phyloP scores from a whole-genome alignment of 805 yeast genomes.

The Ogataea nonfermentans region DNA sequence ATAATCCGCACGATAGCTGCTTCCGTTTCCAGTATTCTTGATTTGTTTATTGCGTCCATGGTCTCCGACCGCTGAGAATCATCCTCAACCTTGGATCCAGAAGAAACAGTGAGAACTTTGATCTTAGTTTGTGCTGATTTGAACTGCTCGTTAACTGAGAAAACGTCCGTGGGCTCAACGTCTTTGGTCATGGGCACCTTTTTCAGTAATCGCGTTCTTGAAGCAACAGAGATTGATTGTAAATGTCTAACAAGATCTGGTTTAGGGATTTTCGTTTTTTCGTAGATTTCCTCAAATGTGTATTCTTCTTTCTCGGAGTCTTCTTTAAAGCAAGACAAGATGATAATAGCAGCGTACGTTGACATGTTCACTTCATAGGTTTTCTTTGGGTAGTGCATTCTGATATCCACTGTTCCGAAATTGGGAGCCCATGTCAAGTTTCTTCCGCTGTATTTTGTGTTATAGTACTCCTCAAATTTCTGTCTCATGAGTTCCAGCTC shows the following conservation, averaged over 20 bases:
- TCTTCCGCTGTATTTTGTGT: slow-evolving; percentile 53
- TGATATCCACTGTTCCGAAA: slow-evolving; percentile 78
- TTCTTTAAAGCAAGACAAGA: slow-evolving; percentile 64
- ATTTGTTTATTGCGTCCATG: slow-evolving; percentile 54
- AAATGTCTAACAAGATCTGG: slow-evolving; percentile 73
- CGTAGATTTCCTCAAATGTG: slow-evolving; percentile 59
- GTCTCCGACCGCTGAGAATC: slow-evolving; percentile 55
- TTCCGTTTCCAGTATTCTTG: slow-evolving; percentile 67
- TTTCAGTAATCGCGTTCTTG: slow-evolving; percentile 68
- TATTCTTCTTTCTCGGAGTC: slow-evolving; percentile 42
- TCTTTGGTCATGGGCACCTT: slow-evolving; percentile 77
- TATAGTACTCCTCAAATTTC: slow-evolving; percentile 52
- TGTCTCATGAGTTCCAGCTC: slow-evolving; percentile 41
- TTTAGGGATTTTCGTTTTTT: slow-evolving; percentile 68
- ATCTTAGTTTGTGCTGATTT: slow-evolving; percentile 65
- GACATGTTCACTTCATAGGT: slow-evolving; percentile 81
- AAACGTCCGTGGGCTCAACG: slow-evolving; percentile 60
- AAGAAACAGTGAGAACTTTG: slow-evolving; percentile 69
- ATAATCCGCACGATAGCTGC: slow-evolving; percentile 88
- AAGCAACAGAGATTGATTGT: slow-evolving; percentile 81
- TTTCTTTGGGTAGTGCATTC: slow-evolving; percentile 63
- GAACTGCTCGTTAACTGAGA: slow-evolving; percentile 66
- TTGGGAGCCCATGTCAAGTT: slow-evolving; percentile 75
- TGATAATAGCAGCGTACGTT: slow-evolving; percentile 73
- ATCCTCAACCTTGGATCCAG: slow-evolving; percentile 44